Base-by-base conservation (phyloP, 2,329 filamentous ascomycete genomes). In the Neonectria punicea region DNA sequence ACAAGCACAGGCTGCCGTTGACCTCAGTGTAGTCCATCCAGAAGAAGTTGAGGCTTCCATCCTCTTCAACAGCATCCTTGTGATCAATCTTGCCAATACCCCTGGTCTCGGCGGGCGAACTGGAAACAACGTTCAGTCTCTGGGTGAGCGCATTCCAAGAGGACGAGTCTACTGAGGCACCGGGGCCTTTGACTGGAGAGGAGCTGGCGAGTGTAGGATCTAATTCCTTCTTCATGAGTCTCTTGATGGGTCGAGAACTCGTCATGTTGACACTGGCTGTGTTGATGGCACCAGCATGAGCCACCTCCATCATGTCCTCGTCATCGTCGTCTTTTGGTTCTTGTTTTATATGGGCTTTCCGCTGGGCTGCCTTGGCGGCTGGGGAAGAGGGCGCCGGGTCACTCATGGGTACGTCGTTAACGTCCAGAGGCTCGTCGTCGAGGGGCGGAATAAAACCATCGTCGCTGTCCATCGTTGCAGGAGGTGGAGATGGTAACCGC, bases 1-100 rank as follows among this genome's bases (percentile, higher is more conserved):
- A 98, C 11, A 99, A 86, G 78, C 94, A 98, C 10, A 99, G 83
- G 71, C 90, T 96, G 64, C 95, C 95, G 74, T 94, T 94, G 76
- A 97, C 84, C 77, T 99, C 96, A 1, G 92, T 93, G 75, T 97
- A 99, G 79, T 99, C 96, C 8, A 93, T 92, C 96, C 96, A 99
- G 82, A 98, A 99, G 83, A 99, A 93, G 71, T 91, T 91, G 32
- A 99, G 84, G 72, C 92, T 97, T 39, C 95, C 96, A 75, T 99
- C 94, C 67, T 93, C 90, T 78, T 98, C 95, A n/a, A 97, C 82
- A n/a, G 93, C 94, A 79, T 97, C 92, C 67, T 92, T 88, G 63
- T 93, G 86, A 68, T 91, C 89, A 53, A 98, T 86, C 80, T 98
- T 99, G 44, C 94, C 94, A 69, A 93, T 87, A 9, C 83, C 85